phyloP scores from a whole-genome alignment of 192 early-diverging fungal species.

The Rhizoclosmatium sp. region DNA sequence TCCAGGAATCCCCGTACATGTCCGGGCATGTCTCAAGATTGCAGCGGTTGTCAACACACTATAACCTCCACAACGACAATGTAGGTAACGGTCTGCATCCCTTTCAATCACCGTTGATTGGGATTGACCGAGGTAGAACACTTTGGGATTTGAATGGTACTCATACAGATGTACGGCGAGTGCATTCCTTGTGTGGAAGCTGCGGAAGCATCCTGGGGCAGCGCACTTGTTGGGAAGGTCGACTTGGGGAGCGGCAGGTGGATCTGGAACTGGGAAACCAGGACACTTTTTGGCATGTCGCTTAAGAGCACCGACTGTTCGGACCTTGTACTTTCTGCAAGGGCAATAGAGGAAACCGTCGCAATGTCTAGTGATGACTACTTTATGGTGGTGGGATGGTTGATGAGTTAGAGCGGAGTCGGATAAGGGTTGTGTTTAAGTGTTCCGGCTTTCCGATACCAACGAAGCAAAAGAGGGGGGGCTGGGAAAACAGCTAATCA shows the following conservation, averaged over 20 bases:
- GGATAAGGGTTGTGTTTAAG: background rate
- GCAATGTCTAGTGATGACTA: background rate
- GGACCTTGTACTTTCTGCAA: conserved; percentile 10
- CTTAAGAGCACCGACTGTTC: conserved; percentile 1
- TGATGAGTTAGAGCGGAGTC: background rate
- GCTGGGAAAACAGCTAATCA: background rate
- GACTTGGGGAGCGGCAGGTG: background rate
- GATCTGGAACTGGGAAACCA: background rate
- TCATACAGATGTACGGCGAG: conserved; percentile 21
- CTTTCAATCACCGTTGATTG: background rate
- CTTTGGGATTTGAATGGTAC: background rate
- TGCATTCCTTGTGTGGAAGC: conserved; percentile 2
- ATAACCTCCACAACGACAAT: conserved; percentile 8
- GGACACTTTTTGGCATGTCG: conserved; percentile 7
- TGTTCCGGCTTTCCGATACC: too few species aligned
- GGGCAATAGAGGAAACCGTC: conserved; percentile 7
- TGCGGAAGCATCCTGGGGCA: background rate
- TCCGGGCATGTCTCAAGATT: conserved; percentile 8
- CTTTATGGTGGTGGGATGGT: background rate
- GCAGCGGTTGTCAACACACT: conserved; percentile 17
- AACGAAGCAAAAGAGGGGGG: too few species aligned
- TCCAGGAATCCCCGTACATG: background rate
- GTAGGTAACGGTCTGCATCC: background rate
- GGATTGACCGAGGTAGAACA: background rate
- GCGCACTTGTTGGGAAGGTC: conserved; percentile 11